These are phyloP conservation scores for Nadsonia starkeyi-henricii DNA, from an alignment of 1,139 yeast species.

Conservation along the genomic window DNA sequence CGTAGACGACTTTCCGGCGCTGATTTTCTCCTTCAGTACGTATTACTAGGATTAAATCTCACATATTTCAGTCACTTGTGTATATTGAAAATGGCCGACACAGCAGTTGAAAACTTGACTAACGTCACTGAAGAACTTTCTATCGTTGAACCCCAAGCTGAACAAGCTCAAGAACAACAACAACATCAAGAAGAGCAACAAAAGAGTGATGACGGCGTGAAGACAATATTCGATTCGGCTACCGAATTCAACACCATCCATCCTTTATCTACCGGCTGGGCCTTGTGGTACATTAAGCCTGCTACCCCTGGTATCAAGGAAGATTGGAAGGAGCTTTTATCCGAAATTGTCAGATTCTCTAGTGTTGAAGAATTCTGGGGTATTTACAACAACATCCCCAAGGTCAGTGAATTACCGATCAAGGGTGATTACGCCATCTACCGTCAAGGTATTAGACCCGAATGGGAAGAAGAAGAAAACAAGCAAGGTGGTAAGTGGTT, in stretches of 20 bases:
- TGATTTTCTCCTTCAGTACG: too few relatives aligned
- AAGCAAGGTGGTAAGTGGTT: conserved; percentile 93
- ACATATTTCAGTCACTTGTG: too few relatives aligned
- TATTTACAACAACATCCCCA: conserved; percentile 84
- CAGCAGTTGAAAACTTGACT: background rate
- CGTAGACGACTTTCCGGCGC: too few relatives aligned
- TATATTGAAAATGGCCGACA: background rate
- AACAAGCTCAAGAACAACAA: conserved; percentile 12
- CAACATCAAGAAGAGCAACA: background rate
- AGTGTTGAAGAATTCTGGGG: conserved; percentile 99
- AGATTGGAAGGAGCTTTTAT: conserved; percentile 86
- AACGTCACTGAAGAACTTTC: background rate
- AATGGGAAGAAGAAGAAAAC: conserved; percentile 93
- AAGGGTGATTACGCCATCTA: conserved; percentile 93
- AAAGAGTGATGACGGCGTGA: conserved; percentile 11
- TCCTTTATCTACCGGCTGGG: conserved; percentile 88
- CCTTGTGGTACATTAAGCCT: conserved; percentile 96
- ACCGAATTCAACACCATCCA: conserved; percentile 73
- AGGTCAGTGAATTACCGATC: conserved; percentile 79
- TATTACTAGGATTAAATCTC: too few relatives aligned
- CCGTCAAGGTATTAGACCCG: conserved; percentile 90
- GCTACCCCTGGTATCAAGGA: conserved; percentile 51
- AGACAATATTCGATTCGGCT: conserved; percentile 51
- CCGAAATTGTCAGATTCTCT: conserved; percentile 82
- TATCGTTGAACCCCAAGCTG: conserved; percentile 8